Base-by-base conservation (phyloP, 2,329 filamentous ascomycete species). In the Daldinia eschscholtzii region DNA sequence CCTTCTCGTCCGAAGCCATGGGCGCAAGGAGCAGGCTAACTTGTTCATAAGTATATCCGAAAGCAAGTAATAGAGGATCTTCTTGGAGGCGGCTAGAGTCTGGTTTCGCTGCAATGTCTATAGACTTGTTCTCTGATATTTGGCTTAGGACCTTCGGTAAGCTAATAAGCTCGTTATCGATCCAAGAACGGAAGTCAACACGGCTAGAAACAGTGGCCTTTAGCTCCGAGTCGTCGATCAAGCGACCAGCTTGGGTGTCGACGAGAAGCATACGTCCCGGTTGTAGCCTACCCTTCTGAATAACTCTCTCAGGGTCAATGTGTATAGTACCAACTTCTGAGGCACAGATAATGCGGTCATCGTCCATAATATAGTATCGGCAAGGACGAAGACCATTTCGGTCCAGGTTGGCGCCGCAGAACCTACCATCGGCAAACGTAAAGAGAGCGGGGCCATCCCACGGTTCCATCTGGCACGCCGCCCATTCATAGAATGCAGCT, bases 401-500 rank as follows among this genome's bases (percentile, higher is more conserved):
- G 83, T 98, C 95, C 26, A 98, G 87, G 80, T 98, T 98, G 73
- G 95, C 95, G 87, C 95, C 95, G 77, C 95, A 98, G 86, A 96
- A 98, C 70, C 95, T 91, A 69, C 95, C 95, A 80, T 98, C 95
- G 30, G 95, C 93, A 82, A 98, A 98, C 6, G 94, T 98, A 85
- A 98, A 98, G 35, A 98, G 89, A 63, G 95, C 95, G 37, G 95
- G 95, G 18, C 95, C 95, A 81, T 98, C 95, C 95, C 95, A 98
- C 15, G 95, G 94, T 84, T 98, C 95, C 95, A 98, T 98, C 86
- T 97, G 92, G 81, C 95, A 98, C 73, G 94, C 94, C 76, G 95
- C 95, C 94, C 95, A 98, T 81, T 98, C 94, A 83, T 98, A 98
- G 83, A 98, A 98, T 58, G 95, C 95, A 66, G 94, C 93, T 84